Conservation (phyloP, 805 yeast species). For the Priceomyces castillae region DNA sequence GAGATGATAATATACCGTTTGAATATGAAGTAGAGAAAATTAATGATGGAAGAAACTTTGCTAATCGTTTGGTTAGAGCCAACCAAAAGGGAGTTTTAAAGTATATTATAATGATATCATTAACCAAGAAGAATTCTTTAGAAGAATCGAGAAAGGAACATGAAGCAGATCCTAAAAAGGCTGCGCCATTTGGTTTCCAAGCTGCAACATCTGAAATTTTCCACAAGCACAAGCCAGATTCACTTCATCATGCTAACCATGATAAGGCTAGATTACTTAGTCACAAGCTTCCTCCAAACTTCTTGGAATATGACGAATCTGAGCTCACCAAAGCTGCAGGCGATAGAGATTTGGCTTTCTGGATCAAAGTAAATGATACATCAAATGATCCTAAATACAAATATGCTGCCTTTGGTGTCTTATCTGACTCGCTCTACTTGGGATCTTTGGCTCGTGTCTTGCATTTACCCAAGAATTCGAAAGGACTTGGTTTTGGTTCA, state of each 20-base stretch:
- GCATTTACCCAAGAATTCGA: constrained; percentile 22
- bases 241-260: constrained; percentile 14
- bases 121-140: constrained; percentile 30
- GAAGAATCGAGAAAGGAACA: constrained; percentile 13
- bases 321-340: constrained; percentile 20
- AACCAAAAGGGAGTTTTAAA: constrained; percentile 27
- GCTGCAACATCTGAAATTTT: constrained; percentile 21
- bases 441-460: constrained; percentile 27
- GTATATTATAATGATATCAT: constrained; percentile 35
- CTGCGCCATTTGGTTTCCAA: constrained; percentile 30
- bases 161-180: constrained; percentile 18
- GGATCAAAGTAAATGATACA: constrained; percentile 26
- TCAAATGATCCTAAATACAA: constrained; percentile 14
- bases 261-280: constrained; percentile 16
- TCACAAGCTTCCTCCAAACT: constrained; percentile 29
- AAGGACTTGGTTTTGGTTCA: constrained; percentile 21
- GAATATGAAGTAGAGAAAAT: constrained; percentile 32
- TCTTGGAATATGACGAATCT: constrained; percentile 22
- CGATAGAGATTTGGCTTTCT: constrained; percentile 32
- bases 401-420: constrained; percentile 31
- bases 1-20: constrained; percentile 28
- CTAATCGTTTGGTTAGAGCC: constrained; percentile 31
- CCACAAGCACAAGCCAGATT: constrained; percentile 20
- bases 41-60: constrained; percentile 35
- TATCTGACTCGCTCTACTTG: constrained; percentile 33